Conservation (phyloP, 352 stramenopile genomes). For the Globisporangium spinosum region DNA sequence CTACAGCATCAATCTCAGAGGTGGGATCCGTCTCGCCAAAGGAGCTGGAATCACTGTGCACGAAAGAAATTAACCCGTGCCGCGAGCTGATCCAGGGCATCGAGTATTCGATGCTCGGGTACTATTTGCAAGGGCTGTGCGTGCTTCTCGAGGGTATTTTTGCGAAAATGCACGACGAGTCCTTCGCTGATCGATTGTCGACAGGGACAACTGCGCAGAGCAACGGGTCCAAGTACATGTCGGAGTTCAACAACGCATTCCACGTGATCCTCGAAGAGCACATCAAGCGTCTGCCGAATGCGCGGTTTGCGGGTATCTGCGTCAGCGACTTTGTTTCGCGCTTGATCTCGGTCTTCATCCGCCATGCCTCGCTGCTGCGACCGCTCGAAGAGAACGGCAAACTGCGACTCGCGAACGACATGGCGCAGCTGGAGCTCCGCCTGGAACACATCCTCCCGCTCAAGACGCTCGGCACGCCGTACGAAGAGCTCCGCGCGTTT, state of each 20-base stretch:
- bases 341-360: slow-evolving; percentile 74
- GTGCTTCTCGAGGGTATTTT: slow-evolving; percentile 56
- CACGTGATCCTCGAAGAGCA: slow-evolving; percentile 71
- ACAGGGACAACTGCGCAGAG: neutral
- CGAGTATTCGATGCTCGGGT: slow-evolving; percentile 57
- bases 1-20: neutral
- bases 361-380: slow-evolving; percentile 66
- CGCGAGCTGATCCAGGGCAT: slow-evolving; percentile 49
- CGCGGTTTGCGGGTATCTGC: slow-evolving; percentile 45
- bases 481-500: slow-evolving; percentile 79
- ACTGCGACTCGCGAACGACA: slow-evolving; percentile 75
- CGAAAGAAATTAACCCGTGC: slow-evolving; percentile 41
- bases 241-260: slow-evolving; percentile 66
- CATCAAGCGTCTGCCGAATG: slow-evolving; percentile 53
- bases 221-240: slow-evolving; percentile 72
- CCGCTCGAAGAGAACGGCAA: slow-evolving; percentile 77
- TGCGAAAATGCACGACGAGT: slow-evolving; percentile 84
- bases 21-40: slow-evolving; percentile 21
- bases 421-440: slow-evolving; percentile 76
- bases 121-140: slow-evolving; percentile 68
- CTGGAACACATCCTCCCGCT: slow-evolving; percentile 61
- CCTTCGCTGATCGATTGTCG: slow-evolving; percentile 45
- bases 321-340: slow-evolving; percentile 67
- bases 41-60: slow-evolving; percentile 34
- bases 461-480: slow-evolving; percentile 48